Evolutionary conservation across 371 early-diverging fungal genomes (phyloP).

Genomic region (Mortierella sp.): DNA sequence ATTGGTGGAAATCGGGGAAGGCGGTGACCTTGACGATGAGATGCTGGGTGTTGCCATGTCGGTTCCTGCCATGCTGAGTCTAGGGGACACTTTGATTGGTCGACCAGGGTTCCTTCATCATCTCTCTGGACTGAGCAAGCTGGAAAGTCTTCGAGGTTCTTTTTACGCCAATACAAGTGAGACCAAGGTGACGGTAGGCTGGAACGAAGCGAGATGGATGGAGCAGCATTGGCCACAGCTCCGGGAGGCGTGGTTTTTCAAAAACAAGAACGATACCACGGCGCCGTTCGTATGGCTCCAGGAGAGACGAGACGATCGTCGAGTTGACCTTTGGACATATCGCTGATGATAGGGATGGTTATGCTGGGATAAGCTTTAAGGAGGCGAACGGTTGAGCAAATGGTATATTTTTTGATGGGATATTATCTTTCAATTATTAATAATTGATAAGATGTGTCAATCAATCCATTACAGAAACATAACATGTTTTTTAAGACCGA

Average conservation of each 20-base stretch:
- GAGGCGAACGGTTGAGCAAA: no score
- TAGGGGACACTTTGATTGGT: neutral
- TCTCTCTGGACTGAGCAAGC: neutral
- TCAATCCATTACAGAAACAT: no score
- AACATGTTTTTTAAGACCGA: no score
- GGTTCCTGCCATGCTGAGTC: neutral
- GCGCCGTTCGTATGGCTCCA: neutral
- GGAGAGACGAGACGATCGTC: neutral
- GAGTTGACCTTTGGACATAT: neutral
- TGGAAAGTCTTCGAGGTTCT: neutral
- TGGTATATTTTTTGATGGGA: no score
- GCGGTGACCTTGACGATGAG: neutral
- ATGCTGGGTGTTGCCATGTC: neutral
- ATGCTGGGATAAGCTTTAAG: no score
- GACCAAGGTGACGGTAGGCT: neutral
- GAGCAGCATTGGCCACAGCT: neutral
- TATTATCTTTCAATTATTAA: no score
- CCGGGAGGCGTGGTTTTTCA: neutral
- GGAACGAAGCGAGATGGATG: neutral
- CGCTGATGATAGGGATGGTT: neutral
- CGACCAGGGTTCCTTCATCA: neutral
- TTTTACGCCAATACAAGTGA: neutral
- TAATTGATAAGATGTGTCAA: no score
- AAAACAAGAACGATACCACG: neutral
- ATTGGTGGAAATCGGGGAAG: neutral